These are phyloP conservation scores for Chloropicon primus DNA, from an alignment of 139 green algal genomes.

Conservation along the genomic window DNA sequence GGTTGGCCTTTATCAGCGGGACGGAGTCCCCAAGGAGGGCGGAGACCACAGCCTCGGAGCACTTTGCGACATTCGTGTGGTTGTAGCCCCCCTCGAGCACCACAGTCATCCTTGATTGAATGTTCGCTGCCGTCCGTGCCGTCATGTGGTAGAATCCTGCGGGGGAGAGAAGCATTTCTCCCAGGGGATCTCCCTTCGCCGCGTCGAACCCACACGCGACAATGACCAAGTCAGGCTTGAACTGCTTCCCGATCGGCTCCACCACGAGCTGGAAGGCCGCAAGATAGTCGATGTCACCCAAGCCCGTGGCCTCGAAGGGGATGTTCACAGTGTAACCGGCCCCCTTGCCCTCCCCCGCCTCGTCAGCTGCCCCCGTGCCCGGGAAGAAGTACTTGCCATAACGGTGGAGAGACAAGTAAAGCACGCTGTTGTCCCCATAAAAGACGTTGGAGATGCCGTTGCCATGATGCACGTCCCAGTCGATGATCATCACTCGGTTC, in stretches of 20 bases:
- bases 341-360: conserved; percentile 34
- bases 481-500: conserved; percentile 49
- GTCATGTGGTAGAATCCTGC: conserved; percentile 53
- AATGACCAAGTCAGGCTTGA: conserved; percentile 47
- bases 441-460: conserved; percentile 67
- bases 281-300: conserved; percentile 48
- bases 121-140: conserved; percentile 35
- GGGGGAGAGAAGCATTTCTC: conserved; percentile 42
- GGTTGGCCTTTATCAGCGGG: background rate
- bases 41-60: background rate
- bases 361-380: conserved; percentile 27
- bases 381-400: conserved; percentile 28
- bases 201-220: conserved; percentile 65
- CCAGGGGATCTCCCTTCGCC: conserved; percentile 45
- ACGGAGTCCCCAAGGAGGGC: background rate
- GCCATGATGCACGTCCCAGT: conserved; percentile 75
- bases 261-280: conserved; percentile 49
- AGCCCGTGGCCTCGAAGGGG: conserved; percentile 31
- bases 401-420: conserved; percentile 66
- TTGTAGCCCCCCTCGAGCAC: conserved; percentile 33
- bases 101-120: conserved; percentile 11
- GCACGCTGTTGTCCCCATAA: conserved; percentile 38
- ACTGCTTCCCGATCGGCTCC: conserved; percentile 52
- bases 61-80: background rate
- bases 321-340: conserved; percentile 55